Conservation (phyloP, 768 basidiomycete genomes). For the Gelatoporia subvermispora region DNA sequence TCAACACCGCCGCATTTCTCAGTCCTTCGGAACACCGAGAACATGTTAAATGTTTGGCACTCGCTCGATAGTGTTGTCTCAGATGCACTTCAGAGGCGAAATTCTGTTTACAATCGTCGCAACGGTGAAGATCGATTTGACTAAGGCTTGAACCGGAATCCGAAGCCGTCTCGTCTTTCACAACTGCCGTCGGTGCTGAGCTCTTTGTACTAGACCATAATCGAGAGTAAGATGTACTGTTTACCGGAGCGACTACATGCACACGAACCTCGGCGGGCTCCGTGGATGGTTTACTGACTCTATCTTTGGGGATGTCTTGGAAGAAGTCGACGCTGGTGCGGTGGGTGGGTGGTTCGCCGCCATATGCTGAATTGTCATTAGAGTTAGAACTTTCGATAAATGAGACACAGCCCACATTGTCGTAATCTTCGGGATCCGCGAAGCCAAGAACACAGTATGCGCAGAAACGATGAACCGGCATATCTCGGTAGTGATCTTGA, state of each 20-base stretch:
- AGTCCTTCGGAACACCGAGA: too few relatives aligned
- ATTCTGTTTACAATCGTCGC: too few relatives aligned
- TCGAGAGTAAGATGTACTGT: neutral
- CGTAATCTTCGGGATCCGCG: conserved; percentile 8
- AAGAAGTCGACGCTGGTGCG: neutral
- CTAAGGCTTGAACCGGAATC: too few relatives aligned
- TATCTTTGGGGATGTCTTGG: neutral
- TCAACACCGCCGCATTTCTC: too few relatives aligned
- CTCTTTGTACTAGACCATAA: neutral
- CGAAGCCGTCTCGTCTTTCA: neutral
- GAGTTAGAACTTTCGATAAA: neutral
- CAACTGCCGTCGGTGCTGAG: neutral
- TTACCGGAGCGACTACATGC: neutral
- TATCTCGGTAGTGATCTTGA: conserved; percentile 9
- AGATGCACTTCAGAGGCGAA: too few relatives aligned
- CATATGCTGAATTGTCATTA: conserved; percentile 1
- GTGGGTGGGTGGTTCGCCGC: neutral
- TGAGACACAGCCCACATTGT: conserved; percentile 4
- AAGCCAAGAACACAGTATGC: conserved; percentile 17
- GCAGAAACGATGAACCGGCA: conserved; percentile 17
- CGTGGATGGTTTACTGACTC: neutral
- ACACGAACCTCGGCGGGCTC: neutral
- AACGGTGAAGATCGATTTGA: too few relatives aligned
- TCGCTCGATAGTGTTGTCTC: too few relatives aligned
- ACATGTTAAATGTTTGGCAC: too few relatives aligned